These are phyloP conservation scores for Albatrellus ellisii DNA, from an alignment of 768 basidiomycete species.

Conservation along the genomic window DNA sequence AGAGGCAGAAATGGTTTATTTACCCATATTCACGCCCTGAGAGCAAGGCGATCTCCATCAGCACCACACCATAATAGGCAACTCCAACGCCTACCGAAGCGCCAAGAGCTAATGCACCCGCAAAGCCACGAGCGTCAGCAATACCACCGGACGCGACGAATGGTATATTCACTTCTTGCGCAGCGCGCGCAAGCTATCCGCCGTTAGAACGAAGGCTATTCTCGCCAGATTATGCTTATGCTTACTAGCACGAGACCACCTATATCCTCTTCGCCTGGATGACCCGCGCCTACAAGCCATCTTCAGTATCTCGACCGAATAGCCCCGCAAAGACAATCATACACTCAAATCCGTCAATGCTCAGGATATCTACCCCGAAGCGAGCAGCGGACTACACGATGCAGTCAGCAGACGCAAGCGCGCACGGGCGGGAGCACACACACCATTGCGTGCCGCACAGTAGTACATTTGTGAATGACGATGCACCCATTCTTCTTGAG, in stretches of 20 bases:
- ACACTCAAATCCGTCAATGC: slow-evolving; percentile 92
- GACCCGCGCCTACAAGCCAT: slow-evolving; percentile 62
- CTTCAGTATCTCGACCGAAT: slow-evolving; percentile 7
- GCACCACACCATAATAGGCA: not conserved
- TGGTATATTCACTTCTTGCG: slow-evolving; percentile 69
- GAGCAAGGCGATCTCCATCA: not conserved
- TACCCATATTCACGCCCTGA: slow-evolving; percentile 65
- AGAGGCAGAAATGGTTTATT: slow-evolving; percentile 4
- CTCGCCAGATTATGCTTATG: not conserved
- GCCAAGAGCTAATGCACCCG: slow-evolving; percentile 69
- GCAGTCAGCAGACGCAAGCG: not conserved
- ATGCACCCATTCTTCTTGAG: slow-evolving; percentile 70
- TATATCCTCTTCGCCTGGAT: slow-evolving; percentile 92
- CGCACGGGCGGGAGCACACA: not conserved
- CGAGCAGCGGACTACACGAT: slow-evolving; percentile 41
- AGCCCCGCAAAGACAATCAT: slow-evolving; percentile 12
- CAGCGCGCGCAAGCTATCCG: slow-evolving; percentile 72
- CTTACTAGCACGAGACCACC: slow-evolving; percentile 71
- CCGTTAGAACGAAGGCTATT: not conserved
- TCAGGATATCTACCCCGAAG: slow-evolving; percentile 75
- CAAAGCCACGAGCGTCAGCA: slow-evolving; percentile 76
- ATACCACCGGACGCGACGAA: slow-evolving; percentile 89
- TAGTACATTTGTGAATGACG: slow-evolving; percentile 87
- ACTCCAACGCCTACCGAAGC: slow-evolving; percentile 34
- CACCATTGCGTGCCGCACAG: slow-evolving; percentile 76